These are phyloP conservation scores for Daldinia decipiens DNA, from an alignment of 495 filamentous ascomycete genomes.

Conservation along the genomic window DNA sequence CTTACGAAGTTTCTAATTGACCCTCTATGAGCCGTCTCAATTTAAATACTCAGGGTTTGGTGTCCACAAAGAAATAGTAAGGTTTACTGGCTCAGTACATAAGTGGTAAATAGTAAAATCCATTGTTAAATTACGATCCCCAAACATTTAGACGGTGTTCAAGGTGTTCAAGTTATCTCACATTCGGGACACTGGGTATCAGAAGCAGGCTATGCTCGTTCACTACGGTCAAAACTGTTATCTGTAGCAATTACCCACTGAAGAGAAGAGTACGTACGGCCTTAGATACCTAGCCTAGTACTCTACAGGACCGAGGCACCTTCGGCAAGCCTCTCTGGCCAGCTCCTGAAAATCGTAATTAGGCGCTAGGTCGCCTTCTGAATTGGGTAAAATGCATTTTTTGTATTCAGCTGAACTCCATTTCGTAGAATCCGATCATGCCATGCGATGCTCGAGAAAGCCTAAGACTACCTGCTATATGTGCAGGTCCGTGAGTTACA, in stretches of 20 bases:
- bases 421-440: constrained; percentile 48
- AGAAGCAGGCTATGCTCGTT: too few species aligned
- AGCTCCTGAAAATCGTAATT: constrained; percentile 30
- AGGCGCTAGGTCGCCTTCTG: not conserved
- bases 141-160: not conserved
- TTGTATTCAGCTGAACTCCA: constrained; percentile 48
- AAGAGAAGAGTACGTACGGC: not conserved
- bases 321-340: not conserved
- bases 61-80: not conserved
- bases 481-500: constrained; percentile 45
- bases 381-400: constrained; percentile 44
- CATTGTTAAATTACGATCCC: constrained; percentile 1
- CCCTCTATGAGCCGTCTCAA: not conserved
- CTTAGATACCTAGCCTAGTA: not conserved
- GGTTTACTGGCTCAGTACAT: not conserved
- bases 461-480: constrained; percentile 42
- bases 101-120: not conserved
- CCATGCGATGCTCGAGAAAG: constrained; percentile 47
- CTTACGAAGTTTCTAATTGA: not conserved
- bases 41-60: not conserved
- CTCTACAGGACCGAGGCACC: not conserved
- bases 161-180: not conserved
- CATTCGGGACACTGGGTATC: not conserved
- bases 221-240: not conserved
- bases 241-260: not conserved